phyloP scores from a whole-genome alignment of 1,139 yeast species.

The Debaryomyces coudertii region DNA sequence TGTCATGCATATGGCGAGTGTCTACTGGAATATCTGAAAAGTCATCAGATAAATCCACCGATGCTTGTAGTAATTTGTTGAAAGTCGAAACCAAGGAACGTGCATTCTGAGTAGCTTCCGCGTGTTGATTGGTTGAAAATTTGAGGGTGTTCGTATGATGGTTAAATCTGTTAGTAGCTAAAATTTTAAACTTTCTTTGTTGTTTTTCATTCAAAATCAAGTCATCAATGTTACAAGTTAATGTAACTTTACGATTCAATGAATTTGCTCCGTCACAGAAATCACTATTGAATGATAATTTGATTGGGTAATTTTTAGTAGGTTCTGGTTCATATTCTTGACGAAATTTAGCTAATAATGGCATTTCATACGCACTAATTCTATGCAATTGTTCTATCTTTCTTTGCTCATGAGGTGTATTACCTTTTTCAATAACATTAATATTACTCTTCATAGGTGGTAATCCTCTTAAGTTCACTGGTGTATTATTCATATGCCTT shows the following conservation, averaged over 20 bases:
- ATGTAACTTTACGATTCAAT: conserved; percentile 68
- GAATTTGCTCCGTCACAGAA: conserved; percentile 72
- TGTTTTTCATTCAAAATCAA: conserved; percentile 56
- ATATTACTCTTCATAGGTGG: conserved; percentile 47
- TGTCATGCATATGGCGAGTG: conserved; percentile 62
- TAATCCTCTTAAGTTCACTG: conserved; percentile 39
- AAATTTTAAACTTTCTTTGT: conserved; percentile 72
- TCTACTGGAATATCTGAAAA: conserved; percentile 84
- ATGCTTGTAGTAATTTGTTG: conserved; percentile 59
- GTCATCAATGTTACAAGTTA: conserved; percentile 56
- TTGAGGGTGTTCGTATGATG: conserved; percentile 58
- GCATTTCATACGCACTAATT: conserved; percentile 89
- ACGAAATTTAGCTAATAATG: conserved; percentile 75
- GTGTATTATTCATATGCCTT: conserved; percentile 48
- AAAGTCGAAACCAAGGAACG: conserved; percentile 69
- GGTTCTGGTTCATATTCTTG: conserved; percentile 58
- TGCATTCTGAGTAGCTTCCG: conserved; percentile 86
- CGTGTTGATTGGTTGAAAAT: conserved; percentile 63
- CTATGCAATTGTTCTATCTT: conserved; percentile 60
- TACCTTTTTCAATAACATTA: conserved; percentile 42
- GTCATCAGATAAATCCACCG: conserved; percentile 66
- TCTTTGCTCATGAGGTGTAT: conserved; percentile 41
- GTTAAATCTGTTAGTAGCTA: conserved; percentile 81
- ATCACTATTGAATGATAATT: conserved; percentile 72
- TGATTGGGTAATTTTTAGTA: conserved; percentile 54